Evolutionary conservation across 768 basidiomycete species (phyloP), one percentile per base, ranked within the genome.

Genomic region (Leccinum broughii): DNA sequence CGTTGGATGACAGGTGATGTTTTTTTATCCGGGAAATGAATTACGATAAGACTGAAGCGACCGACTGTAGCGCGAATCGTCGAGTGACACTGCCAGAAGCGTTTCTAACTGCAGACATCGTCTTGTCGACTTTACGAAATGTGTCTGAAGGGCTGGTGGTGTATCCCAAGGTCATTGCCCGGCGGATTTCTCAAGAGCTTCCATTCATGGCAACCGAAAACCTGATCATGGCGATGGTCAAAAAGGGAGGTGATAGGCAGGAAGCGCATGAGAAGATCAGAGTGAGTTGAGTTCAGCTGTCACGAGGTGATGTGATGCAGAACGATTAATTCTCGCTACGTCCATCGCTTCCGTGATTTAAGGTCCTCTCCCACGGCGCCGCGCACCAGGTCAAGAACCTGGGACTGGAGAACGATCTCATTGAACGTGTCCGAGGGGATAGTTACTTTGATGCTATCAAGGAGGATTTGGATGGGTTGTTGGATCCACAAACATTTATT

Each of bases 171-270:
- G 96, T 99, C 62, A 98, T 99, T 64, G 92, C 83, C 10, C 86
- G 94, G 46, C 87, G 93, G 39, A 95, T 99, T 73, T 75, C 87
- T 3, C 93, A 98, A 74, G 97, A 99, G 74, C 83, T 99, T 35
- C 97, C 97, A 1, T 98, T 98, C 83, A 98, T 99, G 97, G 95
- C 96, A 4, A 99, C 97, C 2, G 97, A 99, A 76, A 99, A 99
- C 75, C 84, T 99, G 76, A 98, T 98, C 77, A 98, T 99, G 97
- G 94, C 94, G 2, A 85, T 99, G 48, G 97, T 98, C 63, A 97
- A 92, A 76, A 86, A 85, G 53, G 93, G 93, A 22, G 96, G 95
- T 1, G 95, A 98, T 75, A 84, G 97, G 35, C 97, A 98, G 72
- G 94, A 93, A 76, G 93, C 93, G 8, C 97, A 98, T 72, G 97